Conservation (phyloP, 352 stramenopile species). For the Phytophthora tentaculata region DNA sequence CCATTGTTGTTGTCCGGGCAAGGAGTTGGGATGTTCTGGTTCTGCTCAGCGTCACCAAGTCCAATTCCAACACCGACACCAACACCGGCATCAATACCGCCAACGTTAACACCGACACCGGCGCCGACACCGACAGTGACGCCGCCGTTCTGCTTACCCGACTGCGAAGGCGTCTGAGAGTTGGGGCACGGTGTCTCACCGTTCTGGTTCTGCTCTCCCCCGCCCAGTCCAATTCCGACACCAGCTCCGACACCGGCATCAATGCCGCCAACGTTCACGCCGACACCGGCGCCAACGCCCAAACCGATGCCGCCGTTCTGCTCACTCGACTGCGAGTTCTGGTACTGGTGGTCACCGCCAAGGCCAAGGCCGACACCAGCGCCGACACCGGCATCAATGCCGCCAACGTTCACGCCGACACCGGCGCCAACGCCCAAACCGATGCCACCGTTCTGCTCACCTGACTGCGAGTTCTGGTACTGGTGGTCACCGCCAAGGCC, state of each 20-base stretch:
- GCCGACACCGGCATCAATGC: no score
- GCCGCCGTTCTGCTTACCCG: slow-evolving; percentile 6
- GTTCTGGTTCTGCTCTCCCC: slow-evolving; percentile 6
- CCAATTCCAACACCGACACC: not conserved
- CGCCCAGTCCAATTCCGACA: slow-evolving; percentile 1
- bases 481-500: not conserved
- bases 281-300: not conserved
- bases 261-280: not conserved
- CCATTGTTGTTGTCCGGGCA: slow-evolving; percentile 4
- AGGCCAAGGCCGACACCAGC: not conserved
- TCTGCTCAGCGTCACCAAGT: no score
- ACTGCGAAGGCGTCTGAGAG: not conserved
- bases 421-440: not conserved
- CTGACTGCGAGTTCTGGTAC: not conserved
- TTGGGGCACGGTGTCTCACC: no score
- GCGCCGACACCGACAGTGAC: not conserved
- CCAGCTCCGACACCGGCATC: not conserved
- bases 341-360: not conserved
- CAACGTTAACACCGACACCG: not conserved
- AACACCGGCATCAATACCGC: not conserved
- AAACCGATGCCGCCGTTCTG: slow-evolving; percentile 6
- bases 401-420: not conserved
- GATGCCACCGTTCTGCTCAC: slow-evolving; percentile 8
- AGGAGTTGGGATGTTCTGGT: not conserved
- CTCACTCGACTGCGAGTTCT: slow-evolving; percentile 4